A percentile compares a stretch with the other conserved stretches of the same genome.
Conservation (phyloP, 1,284 basidiomycete species). For the Tilletia caries region DNA sequence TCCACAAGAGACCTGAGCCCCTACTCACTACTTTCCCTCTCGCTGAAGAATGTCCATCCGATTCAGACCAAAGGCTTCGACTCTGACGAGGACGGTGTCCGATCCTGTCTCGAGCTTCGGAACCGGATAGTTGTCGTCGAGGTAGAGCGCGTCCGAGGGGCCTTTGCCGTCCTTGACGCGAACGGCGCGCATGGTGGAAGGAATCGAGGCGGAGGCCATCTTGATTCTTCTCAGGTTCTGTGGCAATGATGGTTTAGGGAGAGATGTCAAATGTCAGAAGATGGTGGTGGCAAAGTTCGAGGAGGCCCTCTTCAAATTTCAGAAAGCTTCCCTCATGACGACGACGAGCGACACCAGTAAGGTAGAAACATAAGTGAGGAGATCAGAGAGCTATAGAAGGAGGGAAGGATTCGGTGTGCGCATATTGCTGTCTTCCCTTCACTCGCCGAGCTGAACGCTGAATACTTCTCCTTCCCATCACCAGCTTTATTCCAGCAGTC, state of each 20-base stretch:
- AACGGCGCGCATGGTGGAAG: conserved; percentile 70
- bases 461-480: background rate
- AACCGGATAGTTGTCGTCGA: conserved; percentile 67
- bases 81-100: conserved; percentile 63
- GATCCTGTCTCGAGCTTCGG: conserved; percentile 54
- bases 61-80: conserved; percentile 49
- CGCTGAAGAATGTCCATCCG: conserved; percentile 52
- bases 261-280: no score
- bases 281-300: background rate
- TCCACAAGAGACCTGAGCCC: background rate
- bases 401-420: no score
- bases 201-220: conserved; percentile 22
- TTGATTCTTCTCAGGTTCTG: no score
- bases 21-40: conserved; percentile 39
- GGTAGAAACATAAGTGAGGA: no score
- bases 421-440: no score
- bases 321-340: no score
- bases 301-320: no score
- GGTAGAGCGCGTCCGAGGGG: conserved; percentile 71
- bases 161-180: conserved; percentile 76
- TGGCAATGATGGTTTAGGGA: no score
- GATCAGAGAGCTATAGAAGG: no score
- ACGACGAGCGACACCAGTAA: no score
- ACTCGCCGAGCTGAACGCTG: no score
- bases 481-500: background rate